Evolutionary conservation across 371 early-diverging fungal genomes (phyloP).

Genomic region (Mucor circinelloides): DNA sequence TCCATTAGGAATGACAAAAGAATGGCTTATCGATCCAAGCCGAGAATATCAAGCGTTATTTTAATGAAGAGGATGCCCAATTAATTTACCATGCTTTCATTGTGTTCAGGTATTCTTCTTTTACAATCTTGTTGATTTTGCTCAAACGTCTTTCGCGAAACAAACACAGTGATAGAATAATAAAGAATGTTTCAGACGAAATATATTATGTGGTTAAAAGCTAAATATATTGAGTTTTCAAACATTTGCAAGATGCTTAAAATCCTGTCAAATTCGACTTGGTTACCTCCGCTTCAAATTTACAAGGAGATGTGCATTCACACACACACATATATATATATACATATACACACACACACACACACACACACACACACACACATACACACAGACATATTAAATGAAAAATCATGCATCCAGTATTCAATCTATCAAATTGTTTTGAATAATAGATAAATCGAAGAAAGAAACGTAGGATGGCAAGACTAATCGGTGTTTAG

Average conservation of each 20-base stretch:
- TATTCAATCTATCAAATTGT: no score
- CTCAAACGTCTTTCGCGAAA: not conserved
- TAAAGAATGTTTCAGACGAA: not conserved
- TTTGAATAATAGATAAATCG: no score
- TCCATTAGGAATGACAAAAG: not conserved
- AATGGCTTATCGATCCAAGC: not conserved
- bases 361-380: no score
- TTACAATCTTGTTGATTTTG: not conserved
- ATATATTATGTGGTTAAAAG: not conserved
- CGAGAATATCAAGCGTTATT: not conserved
- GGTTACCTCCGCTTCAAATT: not conserved
- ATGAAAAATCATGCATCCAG: no score
- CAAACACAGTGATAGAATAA: not conserved
- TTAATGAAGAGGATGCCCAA: not conserved
- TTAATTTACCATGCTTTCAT: not conserved
- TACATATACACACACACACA: no score
- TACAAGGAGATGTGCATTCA: not conserved
- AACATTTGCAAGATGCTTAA: not conserved
- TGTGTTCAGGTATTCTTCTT: not conserved
- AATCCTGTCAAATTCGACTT: not conserved
- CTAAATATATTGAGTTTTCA: not conserved
- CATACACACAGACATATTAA: no score
- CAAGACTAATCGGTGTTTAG: not conserved
- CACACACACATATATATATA: no score
- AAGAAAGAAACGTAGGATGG: no score